phyloP scores from a whole-genome alignment of 305 asterid genomes.

The Fraxinus baroniana region DNA sequence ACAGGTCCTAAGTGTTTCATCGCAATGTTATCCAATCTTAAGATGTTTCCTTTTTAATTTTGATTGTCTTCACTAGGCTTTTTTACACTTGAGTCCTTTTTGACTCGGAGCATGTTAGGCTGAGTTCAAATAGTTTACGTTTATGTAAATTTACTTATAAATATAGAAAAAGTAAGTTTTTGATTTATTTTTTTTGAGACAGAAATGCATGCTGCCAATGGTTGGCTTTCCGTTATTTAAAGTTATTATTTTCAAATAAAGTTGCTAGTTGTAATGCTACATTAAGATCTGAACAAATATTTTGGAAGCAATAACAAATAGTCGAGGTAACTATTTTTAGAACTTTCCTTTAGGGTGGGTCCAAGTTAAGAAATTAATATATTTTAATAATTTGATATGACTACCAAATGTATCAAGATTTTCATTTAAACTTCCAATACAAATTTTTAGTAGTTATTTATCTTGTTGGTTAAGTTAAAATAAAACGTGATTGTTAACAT shows the following conservation, averaged over 20 bases:
- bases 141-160: not conserved
- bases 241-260: not conserved
- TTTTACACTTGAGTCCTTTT: not conserved
- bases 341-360: not conserved
- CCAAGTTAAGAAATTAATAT: not conserved
- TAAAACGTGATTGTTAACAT: not conserved
- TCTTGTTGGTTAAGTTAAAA: not conserved
- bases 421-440: not conserved
- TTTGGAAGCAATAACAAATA: not conserved
- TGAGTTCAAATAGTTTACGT: not conserved
- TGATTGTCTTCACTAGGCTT: not conserved
- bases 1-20: not conserved
- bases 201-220: not conserved
- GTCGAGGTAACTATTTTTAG: not conserved
- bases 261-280: not conserved
- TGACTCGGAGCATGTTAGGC: not conserved
- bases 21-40: not conserved
- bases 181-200: not conserved
- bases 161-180: not conserved
- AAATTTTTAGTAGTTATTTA: not conserved
- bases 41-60: not conserved
- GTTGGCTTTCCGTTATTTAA: not conserved
- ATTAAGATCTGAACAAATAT: not conserved
- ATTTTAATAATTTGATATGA: not conserved
- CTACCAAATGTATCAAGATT: not conserved